Evolutionary conservation across 2,329 filamentous ascomycete species (phyloP).

Genomic region (Trichophyton rubrum): DNA sequence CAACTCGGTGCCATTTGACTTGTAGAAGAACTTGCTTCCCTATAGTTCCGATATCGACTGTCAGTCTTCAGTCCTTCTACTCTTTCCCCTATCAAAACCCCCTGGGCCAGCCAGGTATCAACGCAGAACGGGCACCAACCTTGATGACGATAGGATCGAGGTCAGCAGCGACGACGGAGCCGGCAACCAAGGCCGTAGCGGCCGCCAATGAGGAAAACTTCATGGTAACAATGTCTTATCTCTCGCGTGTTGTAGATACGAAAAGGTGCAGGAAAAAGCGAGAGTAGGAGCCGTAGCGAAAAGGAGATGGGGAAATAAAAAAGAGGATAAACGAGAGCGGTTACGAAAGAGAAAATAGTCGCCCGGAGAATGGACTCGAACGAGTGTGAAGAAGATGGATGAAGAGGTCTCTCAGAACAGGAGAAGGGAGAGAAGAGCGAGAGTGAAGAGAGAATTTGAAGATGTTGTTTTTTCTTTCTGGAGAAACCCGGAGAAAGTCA

Average conservation of each 20-base stretch:
- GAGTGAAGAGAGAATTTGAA: background rate
- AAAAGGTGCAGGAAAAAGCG: conserved; percentile 8
- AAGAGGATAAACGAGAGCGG: background rate
- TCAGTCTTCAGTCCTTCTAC: background rate
- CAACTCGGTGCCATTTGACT: conserved; percentile 65
- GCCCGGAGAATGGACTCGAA: background rate
- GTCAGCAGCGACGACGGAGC: conserved; percentile 37
- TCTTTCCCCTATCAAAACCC: background rate
- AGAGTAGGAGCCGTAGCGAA: conserved; percentile 3
- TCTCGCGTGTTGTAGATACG: background rate
- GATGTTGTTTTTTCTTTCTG: background rate
- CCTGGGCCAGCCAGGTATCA: background rate
- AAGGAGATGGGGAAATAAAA: background rate
- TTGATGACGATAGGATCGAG: conserved; percentile 51
- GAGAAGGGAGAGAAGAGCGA: background rate
- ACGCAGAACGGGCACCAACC: conserved; percentile 31
- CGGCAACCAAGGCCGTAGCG: conserved; percentile 41
- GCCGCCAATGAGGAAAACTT: conserved; percentile 40
- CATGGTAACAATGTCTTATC: conserved; percentile 34
- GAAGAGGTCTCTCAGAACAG: background rate
- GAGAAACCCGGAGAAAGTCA: too few relatives aligned
- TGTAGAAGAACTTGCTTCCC: conserved; percentile 82
- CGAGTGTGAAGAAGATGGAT: background rate
- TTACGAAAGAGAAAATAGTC: background rate
- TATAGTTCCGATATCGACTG: conserved; percentile 22